Evolutionary conservation across 1,139 yeast species (phyloP), one percentile per base, ranked within the genome.

Genomic region (Tardiomyces depauwii): DNA sequence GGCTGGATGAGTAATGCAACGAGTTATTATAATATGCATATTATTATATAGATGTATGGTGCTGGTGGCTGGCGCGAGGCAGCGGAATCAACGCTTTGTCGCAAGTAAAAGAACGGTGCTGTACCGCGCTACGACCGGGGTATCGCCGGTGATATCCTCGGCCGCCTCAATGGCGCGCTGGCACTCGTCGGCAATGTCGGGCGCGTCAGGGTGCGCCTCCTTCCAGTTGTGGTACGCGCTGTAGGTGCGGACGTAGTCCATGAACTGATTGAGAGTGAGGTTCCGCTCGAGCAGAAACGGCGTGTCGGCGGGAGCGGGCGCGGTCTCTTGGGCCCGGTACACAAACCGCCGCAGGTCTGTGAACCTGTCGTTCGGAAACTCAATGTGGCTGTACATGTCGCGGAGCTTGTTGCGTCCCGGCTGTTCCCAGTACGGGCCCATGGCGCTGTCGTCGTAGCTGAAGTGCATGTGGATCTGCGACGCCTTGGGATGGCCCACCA

Each of bases 351-450:
- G 58, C 16, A 77, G 61, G 53, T 76, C 71, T 2, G 59, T 51
- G 53, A 68, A 80, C 18, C 63, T 54, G 1, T 61, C 62, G 0
- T 46, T 39, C 6, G 81, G 77, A 0, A 76, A 68, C n/a, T 66
- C 62, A n/a, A 66, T 55, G 12, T 71, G 74, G 21, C 61, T 64
- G 56, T 73, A 65, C 51, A 77, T 65, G 10, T 66, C 58, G 25
- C 81, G 62, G 25, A 84, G 65, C 23, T 68, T 67, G 25, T 65
- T 55, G 49, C 85, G 72, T 2, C 94, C 94, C 0, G 94, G 93
- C 51, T 80, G 78, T 53, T 80, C 78, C 82, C 88, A 85, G 55
- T 72, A 77, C 0, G 80, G 78, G 0, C 93, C 94, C 67, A 84
- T 66, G 51, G 66, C 72, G 18, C 69, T 70, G 42, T 67, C 66